phyloP scores from a whole-genome alignment of 2,329 filamentous ascomycete species.

The Ampelomyces quisqualis region DNA sequence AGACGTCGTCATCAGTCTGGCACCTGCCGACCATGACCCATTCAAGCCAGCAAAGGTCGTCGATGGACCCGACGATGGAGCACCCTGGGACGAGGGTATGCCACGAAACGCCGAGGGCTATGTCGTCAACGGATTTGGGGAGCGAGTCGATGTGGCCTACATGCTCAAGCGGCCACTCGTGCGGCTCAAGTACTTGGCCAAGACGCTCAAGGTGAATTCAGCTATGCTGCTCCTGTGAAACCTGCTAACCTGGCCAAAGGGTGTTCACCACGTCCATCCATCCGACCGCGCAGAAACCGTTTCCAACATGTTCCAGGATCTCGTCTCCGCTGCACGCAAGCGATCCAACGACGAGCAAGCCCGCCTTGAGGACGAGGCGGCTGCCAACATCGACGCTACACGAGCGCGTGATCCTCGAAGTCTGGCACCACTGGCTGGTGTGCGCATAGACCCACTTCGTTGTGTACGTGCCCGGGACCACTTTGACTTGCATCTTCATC shows the following conservation, averaged over 20 bases:
- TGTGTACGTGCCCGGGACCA: conserved; percentile 88
- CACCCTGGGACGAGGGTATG: conserved; percentile 57
- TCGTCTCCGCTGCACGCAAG: conserved; percentile 75
- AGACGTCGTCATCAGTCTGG: conserved; percentile 89
- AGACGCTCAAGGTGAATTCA: conserved; percentile 68
- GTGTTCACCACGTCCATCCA: conserved; percentile 58
- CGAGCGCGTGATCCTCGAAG: conserved; percentile 77
- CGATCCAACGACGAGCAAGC: conserved; percentile 72
- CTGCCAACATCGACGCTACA: conserved; percentile 77
- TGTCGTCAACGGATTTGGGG: conserved; percentile 70
- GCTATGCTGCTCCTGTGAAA: background rate
- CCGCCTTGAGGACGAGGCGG: conserved; percentile 80
- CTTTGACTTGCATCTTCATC: conserved; percentile 80
- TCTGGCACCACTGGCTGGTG: conserved; percentile 67
- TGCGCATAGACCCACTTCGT: conserved; percentile 71
- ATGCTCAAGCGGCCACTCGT: conserved; percentile 86
- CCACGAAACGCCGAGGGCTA: conserved; percentile 61
- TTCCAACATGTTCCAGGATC: conserved; percentile 64
- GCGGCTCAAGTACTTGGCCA: conserved; percentile 82
- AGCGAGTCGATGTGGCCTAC: conserved; percentile 91
- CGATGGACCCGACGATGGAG: conserved; percentile 49
- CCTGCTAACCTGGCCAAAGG: conserved; percentile 45
- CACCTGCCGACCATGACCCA: conserved; percentile 67
- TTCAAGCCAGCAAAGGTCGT: conserved; percentile 48
- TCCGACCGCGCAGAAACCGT: conserved; percentile 61